phyloP scores from a whole-genome alignment of 2,329 filamentous ascomycete species.

The Trichoderma semiorbis region DNA sequence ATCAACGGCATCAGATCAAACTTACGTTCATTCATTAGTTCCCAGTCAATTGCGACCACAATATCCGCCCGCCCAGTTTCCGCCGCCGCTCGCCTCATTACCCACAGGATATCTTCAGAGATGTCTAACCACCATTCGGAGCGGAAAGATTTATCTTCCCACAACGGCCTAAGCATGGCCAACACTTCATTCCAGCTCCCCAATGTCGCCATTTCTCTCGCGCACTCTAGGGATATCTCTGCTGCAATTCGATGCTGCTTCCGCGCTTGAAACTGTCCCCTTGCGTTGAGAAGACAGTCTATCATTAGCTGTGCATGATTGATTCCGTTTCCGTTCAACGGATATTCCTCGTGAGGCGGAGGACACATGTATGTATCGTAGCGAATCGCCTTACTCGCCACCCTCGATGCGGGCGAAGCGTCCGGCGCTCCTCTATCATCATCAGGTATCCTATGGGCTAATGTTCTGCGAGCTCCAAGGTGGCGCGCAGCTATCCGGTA shows the following conservation, averaged over 20 bases:
- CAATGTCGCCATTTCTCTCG: slow-evolving; percentile 50
- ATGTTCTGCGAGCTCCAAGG: slow-evolving; percentile 47
- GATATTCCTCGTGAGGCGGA: slow-evolving; percentile 58
- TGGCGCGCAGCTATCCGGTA: slow-evolving; percentile 60
- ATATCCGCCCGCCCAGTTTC: slow-evolving; percentile 51
- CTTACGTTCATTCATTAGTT: slow-evolving; percentile 58
- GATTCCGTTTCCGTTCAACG: slow-evolving; percentile 47
- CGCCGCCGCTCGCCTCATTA: slow-evolving; percentile 55
- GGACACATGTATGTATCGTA: slow-evolving; percentile 68
- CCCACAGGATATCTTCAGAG: slow-evolving; percentile 59
- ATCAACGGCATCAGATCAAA: slow-evolving; percentile 14
- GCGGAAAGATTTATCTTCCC: slow-evolving; percentile 55
- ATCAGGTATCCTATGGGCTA: slow-evolving; percentile 57
- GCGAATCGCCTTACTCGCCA: slow-evolving; percentile 47
- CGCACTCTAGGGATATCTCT: slow-evolving; percentile 56
- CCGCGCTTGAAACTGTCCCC: slow-evolving; percentile 51
- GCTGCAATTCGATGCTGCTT: slow-evolving; percentile 51
- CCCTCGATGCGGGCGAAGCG: slow-evolving; percentile 42
- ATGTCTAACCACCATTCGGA: slow-evolving; percentile 58
- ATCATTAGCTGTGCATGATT: slow-evolving; percentile 56
- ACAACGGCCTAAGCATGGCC: slow-evolving; percentile 53
- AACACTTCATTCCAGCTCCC: slow-evolving; percentile 53
- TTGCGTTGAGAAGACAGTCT: slow-evolving; percentile 49
- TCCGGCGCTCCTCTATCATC: slow-evolving; percentile 53
- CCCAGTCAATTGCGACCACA: slow-evolving; percentile 62